Percentiles rank a stretch among this genome's conserved stretches.
These are phyloP conservation scores for Dictyostelium intermedium DNA, from an alignment of 78 protist species.

Conservation along the genomic window DNA sequence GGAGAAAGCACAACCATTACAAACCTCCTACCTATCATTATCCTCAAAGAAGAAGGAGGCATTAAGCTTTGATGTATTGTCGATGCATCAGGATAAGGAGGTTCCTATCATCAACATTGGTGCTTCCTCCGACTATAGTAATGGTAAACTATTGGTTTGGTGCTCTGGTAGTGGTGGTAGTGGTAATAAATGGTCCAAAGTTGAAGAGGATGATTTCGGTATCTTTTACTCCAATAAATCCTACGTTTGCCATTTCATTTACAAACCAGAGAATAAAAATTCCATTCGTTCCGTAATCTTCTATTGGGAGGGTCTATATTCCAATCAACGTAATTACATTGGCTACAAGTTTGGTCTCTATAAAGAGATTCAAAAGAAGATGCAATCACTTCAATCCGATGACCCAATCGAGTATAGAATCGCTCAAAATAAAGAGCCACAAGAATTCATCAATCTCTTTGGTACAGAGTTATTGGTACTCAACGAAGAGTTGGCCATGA, in stretches of 20 bases:
- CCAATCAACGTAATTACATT: slow-evolving; percentile 26
- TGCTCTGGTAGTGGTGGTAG: not conserved
- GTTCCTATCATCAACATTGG: not conserved
- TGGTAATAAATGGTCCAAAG: slow-evolving; percentile 19
- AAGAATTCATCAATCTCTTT: slow-evolving; percentile 37
- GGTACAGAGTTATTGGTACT: slow-evolving; percentile 37
- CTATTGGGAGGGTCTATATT: slow-evolving; percentile 60
- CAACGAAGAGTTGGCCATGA: slow-evolving; percentile 34
- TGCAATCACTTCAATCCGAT: slow-evolving; percentile 44
- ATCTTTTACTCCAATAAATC: slow-evolving; percentile 44
- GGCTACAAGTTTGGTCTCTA: slow-evolving; percentile 59
- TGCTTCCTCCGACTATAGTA: not conserved
- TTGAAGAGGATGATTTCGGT: slow-evolving; percentile 77
- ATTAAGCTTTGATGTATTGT: not conserved
- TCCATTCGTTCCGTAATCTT: slow-evolving; percentile 42
- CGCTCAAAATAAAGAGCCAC: slow-evolving; percentile 55
- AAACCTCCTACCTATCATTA: slow-evolving; percentile 1
- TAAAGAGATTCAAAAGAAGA: slow-evolving; percentile 66
- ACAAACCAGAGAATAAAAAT: slow-evolving; percentile 47
- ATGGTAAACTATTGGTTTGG: slow-evolving; percentile 63
- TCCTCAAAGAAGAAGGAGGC: slow-evolving; percentile 12
- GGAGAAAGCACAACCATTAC: slow-evolving; percentile 30
- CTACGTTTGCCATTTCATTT: slow-evolving; percentile 58
- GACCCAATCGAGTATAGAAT: slow-evolving; percentile 67
- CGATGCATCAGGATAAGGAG: slow-evolving; percentile 53